phyloP scores from a whole-genome alignment of 352 stramenopile genomes.

The Globisporangium carolinianum region DNA sequence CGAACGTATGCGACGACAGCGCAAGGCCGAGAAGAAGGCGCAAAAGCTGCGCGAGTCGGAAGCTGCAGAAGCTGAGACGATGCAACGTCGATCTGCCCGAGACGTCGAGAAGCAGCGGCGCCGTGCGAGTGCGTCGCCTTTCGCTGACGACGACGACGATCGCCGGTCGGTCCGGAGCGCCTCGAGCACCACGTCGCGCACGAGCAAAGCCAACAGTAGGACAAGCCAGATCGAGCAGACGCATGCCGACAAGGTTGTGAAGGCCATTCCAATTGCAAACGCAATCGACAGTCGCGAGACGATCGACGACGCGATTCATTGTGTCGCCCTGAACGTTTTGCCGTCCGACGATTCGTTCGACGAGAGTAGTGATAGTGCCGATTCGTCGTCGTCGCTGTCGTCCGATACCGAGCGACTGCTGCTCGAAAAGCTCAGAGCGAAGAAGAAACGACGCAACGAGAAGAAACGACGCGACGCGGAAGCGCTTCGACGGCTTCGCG shows the following conservation, averaged over 20 bases:
- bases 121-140: neutral
- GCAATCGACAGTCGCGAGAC: slow-evolving; percentile 10
- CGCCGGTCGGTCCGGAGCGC: slow-evolving; percentile 1
- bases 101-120: slow-evolving; percentile 9
- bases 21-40: slow-evolving; percentile 9
- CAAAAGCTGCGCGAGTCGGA: neutral
- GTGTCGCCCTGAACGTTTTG: slow-evolving; percentile 28
- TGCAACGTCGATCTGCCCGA: neutral
- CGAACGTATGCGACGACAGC: slow-evolving; percentile 1
- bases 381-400: slow-evolving; percentile 10
- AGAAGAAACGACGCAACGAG: slow-evolving; percentile 16
- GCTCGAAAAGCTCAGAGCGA: slow-evolving; percentile 16
- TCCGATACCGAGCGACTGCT: slow-evolving; percentile 13
- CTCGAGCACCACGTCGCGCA: slow-evolving; percentile 1
- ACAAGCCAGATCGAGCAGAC: neutral
- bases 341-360: slow-evolving; percentile 24
- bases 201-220: neutral
- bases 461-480: slow-evolving; percentile 4
- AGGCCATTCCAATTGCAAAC: slow-evolving; percentile 1
- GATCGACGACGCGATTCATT: slow-evolving; percentile 14
- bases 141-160: slow-evolving; percentile 4
- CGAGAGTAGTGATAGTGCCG: neutral
- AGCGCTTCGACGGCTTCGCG: too few species aligned
- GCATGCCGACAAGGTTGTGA: neutral
- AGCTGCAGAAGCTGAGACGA: slow-evolving; percentile 6